Base-by-base conservation (phyloP, 1,284 basidiomycete genomes). In the Limonomyces culmigenus region DNA sequence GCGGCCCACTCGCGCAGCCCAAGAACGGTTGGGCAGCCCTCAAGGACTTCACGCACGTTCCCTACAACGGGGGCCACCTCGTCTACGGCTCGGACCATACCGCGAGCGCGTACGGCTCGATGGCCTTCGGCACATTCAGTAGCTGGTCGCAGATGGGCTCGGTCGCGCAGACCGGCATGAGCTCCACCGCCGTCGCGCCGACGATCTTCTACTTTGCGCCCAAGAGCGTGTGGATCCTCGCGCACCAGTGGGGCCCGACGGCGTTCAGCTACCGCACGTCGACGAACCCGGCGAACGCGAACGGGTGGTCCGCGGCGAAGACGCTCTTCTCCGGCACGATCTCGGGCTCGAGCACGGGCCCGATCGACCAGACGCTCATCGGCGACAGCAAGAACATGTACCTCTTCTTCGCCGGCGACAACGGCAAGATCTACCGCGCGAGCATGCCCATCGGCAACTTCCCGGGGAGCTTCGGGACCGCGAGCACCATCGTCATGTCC, bases 371-470 rank as follows among this genome's bases (percentile, higher is more conserved):
- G 23, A 8, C 8, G 23, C 8, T 27, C 23, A 27, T 27, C 23
- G 8, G 23, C 23, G 23, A 27, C 23, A 8, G 8, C 34, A 40
- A 38, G 36, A 44, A 32, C 39, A 40, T 42, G 37, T 39, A 43
- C 38, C 29, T 44, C 19, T 44, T 44, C 38, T 44, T 41, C 38
- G 35, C 39, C 3, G 43, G 33, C 29, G 43, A 44, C 25, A 41
- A 44, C 32, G 43, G 43, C 18, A 33, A 23, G 33, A 40, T 44
- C 27, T 44, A 44, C 38, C 43, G 42, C 36, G 11, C 20, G 33
- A 37, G 36, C 37, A 44, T 41, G 41, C 38, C 43, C 29, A 41
- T 43, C 19, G 41, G 39, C 35, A 41, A 38, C 42, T 44, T 44
- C 38, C 43, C 43, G 4, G 36, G 39, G 17, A 38, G 17, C 36